These are phyloP conservation scores for Scolecobasidium constrictum DNA, from an alignment of 2,329 filamentous ascomycete species.

Conservation along the genomic window DNA sequence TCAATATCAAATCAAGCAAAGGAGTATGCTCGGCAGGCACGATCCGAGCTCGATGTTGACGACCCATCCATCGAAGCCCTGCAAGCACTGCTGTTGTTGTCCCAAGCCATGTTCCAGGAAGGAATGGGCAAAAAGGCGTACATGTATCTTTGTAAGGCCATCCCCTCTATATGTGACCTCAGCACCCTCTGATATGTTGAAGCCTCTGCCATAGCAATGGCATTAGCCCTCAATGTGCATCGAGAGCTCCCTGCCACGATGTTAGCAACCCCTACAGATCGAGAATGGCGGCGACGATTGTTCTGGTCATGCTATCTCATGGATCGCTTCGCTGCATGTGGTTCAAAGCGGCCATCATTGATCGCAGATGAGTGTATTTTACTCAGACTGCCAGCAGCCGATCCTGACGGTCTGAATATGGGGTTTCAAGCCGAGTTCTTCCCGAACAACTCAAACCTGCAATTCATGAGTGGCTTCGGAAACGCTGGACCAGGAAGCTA, in stretches of 20 bases:
- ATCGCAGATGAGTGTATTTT: slow-evolving; percentile 68
- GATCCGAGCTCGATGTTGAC: slow-evolving; percentile 63
- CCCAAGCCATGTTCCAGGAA: slow-evolving; percentile 63
- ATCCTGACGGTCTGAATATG: slow-evolving; percentile 48
- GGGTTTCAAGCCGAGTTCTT: slow-evolving; percentile 71
- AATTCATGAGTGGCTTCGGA: slow-evolving; percentile 57
- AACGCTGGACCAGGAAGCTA: slow-evolving; percentile 65
- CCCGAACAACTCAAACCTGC: slow-evolving; percentile 65
- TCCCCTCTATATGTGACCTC: slow-evolving; percentile 1
- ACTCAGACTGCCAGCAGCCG: slow-evolving; percentile 66
- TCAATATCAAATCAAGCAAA: slow-evolving; percentile 58
- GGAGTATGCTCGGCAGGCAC: slow-evolving; percentile 60
- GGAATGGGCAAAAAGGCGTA: slow-evolving; percentile 78
- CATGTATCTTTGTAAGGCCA: slow-evolving; percentile 62
- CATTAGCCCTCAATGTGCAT: slow-evolving; percentile 69
- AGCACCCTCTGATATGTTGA: slow-evolving; percentile 13
- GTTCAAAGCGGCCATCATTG: slow-evolving; percentile 71
- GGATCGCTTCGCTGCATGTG: slow-evolving; percentile 72
- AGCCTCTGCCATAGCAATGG: slow-evolving; percentile 74
- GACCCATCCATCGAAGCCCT: slow-evolving; percentile 70
- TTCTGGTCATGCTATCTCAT: slow-evolving; percentile 87
- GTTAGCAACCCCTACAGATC: slow-evolving; percentile 54
- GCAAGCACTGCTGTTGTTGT: slow-evolving; percentile 64
- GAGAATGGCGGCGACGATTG: slow-evolving; percentile 65
- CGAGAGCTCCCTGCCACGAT: slow-evolving; percentile 58